Conservation (phyloP, 805 yeast species). For the Saturnispora quitensis region DNA sequence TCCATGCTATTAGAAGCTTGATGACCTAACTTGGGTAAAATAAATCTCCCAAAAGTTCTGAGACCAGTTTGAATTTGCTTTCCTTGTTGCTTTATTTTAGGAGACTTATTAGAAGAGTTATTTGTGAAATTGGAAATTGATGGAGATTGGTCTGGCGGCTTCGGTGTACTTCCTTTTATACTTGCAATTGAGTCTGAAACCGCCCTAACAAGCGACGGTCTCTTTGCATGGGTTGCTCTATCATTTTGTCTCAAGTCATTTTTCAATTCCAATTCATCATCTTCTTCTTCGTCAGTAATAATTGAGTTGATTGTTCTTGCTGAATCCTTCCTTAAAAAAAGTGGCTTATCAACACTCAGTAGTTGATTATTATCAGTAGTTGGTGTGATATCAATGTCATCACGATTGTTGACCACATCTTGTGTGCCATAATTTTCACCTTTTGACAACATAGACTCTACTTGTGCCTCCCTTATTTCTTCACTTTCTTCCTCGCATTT, state of each 20-base stretch:
- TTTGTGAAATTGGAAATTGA: not conserved
- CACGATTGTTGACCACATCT: not conserved
- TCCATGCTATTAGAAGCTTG: not conserved
- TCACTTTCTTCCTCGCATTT: conserved; percentile 1
- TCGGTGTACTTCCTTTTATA: not conserved
- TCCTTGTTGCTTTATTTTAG: not conserved
- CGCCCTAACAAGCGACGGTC: not conserved
- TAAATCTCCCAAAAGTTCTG: conserved; percentile 4
- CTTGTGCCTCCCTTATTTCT: not conserved
- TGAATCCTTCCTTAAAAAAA: not conserved
- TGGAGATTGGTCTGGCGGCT: not conserved
- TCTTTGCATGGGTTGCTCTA: not conserved
- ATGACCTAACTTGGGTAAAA: conserved; percentile 1
- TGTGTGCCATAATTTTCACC: not conserved
- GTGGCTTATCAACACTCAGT: not conserved
- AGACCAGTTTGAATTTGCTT: conserved; percentile 3
- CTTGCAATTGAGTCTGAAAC: not conserved
- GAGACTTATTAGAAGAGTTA: conserved; percentile 1
- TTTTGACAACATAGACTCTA: too few species aligned
- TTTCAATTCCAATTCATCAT: not conserved
- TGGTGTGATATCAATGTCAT: not conserved
- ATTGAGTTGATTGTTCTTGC: conserved; percentile 1
- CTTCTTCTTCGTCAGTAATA: not conserved
- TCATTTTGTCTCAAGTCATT: not conserved
- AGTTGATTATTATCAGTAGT: not conserved